phyloP scores from a whole-genome alignment of 306 rosid genomes.

The Trifolium pratense region DNA sequence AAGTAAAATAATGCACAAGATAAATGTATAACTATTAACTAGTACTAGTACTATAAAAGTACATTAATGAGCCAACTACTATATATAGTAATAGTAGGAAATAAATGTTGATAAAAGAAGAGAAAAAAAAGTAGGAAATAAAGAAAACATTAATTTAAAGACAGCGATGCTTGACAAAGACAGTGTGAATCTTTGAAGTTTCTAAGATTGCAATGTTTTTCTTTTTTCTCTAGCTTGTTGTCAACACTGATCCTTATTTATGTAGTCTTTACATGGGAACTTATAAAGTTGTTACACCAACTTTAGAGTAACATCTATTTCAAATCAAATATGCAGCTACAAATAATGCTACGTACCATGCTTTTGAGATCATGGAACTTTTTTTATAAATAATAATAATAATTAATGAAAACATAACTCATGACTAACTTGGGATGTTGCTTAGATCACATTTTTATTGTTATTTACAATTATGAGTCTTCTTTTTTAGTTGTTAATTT shows the following conservation, averaged over 20 bases:
- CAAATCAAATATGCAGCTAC: conserved; percentile 36
- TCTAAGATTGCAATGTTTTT: conserved; percentile 33
- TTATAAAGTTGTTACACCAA: conserved; percentile 58
- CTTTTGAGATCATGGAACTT: conserved; percentile 23
- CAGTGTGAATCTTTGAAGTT: conserved; percentile 35
- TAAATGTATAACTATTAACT: conserved; percentile 16
- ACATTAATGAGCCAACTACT: conserved; percentile 36
- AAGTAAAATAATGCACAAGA: background rate
- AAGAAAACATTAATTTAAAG: conserved; percentile 29
- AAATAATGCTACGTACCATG: background rate
- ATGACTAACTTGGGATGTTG: too few relatives aligned
- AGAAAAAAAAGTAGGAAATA: conserved; percentile 6
- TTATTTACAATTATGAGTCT: too few relatives aligned
- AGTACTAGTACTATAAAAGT: conserved; percentile 18
- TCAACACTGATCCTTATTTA: conserved; percentile 47
- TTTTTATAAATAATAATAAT: too few relatives aligned
- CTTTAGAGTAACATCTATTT: conserved; percentile 50
- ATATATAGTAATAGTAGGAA: conserved; percentile 21
- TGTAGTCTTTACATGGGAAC: conserved; percentile 45
- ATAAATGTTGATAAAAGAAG: background rate
- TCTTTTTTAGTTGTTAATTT: too few relatives aligned
- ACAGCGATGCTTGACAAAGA: conserved; percentile 50
- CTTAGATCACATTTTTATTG: too few relatives aligned
- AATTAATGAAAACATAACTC: too few relatives aligned
- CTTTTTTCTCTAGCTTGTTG: conserved; percentile 43